A percentile compares a stretch with the other conserved stretches of the same genome.
These are phyloP conservation scores for Peronospora belbahrii DNA, from an alignment of 352 stramenopile genomes.

Conservation along the genomic window DNA sequence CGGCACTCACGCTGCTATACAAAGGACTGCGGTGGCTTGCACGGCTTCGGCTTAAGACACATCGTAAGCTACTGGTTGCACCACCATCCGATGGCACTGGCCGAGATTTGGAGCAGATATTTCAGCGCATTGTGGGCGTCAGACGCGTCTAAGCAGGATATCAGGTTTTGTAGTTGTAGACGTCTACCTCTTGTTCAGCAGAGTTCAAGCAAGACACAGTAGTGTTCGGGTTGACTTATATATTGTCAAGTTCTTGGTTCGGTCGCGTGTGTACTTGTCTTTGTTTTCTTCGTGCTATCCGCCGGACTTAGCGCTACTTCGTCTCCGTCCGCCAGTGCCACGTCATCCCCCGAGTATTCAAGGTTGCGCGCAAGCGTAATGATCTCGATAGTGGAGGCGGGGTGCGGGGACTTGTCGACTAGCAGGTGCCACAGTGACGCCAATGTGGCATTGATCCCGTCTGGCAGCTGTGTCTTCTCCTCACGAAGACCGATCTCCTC, in stretches of 20 bases:
- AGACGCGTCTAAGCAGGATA: constrained; percentile 18
- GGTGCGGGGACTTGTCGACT: constrained; percentile 43
- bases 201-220: neutral
- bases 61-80: constrained; percentile 30
- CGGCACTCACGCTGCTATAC: constrained; percentile 42
- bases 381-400: constrained; percentile 30
- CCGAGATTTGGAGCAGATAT: constrained; percentile 60
- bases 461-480: constrained; percentile 35
- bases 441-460: constrained; percentile 24
- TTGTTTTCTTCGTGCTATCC: constrained; percentile 2
- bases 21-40: constrained; percentile 52
- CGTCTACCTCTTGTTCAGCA: neutral
- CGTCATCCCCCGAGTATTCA: constrained; percentile 56
- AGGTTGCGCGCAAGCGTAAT: constrained; percentile 72
- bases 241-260: neutral
- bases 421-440: constrained; percentile 35
- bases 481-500: constrained; percentile 69
- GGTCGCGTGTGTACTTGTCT: neutral
- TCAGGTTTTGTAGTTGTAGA: constrained; percentile 10
- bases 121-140: constrained; percentile 49
- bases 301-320: constrained; percentile 72
- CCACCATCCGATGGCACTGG: constrained; percentile 20
- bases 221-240: constrained; percentile 9
- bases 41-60: constrained; percentile 28
- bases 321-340: constrained; percentile 46